These are phyloP conservation scores for Daldinia bambusicola DNA, from an alignment of 495 filamentous ascomycete genomes.

Conservation along the genomic window DNA sequence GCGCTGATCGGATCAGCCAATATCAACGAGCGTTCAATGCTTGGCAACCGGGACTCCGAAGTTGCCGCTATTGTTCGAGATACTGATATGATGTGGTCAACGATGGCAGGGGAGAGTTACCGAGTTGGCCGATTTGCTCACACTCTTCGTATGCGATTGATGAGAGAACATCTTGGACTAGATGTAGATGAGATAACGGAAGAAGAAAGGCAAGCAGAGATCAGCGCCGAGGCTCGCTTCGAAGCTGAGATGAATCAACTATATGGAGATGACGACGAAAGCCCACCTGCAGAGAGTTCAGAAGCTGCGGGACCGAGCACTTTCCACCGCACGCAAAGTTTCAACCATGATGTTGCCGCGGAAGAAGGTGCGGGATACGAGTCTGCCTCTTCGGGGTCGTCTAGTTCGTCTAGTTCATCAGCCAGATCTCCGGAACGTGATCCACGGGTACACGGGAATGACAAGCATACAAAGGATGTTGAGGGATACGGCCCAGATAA, in stretches of 20 bases:
- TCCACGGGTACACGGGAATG: constrained; percentile 69
- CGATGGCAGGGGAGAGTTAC: constrained; percentile 89
- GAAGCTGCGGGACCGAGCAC: constrained; percentile 20
- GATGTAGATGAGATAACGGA: constrained; percentile 93
- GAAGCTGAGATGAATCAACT: constrained; percentile 65
- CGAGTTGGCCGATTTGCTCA: constrained; percentile 92
- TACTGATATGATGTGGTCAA: constrained; percentile 91
- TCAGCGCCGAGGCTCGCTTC: constrained; percentile 60
- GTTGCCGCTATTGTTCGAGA: constrained; percentile 91
- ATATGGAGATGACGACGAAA: constrained; percentile 55
- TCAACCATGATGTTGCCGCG: constrained; percentile 86
- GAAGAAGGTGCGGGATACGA: constrained; percentile 68
- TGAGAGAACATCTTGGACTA: constrained; percentile 96
- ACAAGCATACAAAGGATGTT: constrained; percentile 77
- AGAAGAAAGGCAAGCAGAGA: constrained; percentile 72
- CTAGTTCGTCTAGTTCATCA: constrained; percentile 45
- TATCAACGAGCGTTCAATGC: constrained; percentile 98
- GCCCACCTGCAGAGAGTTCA: constrained; percentile 48
- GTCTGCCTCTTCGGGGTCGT: constrained; percentile 16
- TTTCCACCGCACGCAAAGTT: constrained; percentile 62
- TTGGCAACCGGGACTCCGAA: constrained; percentile 91
- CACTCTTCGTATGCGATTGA: constrained; percentile 89
- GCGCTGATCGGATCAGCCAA: constrained; percentile 98
- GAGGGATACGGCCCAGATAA: constrained; percentile 79
- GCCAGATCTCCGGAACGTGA: constrained; percentile 65